A percentile compares a stretch with the other conserved stretches of the same genome.
These are phyloP conservation scores for Sideroxylon spinosum DNA, from an alignment of 179 eudicot genomes.

Conservation along the genomic window DNA sequence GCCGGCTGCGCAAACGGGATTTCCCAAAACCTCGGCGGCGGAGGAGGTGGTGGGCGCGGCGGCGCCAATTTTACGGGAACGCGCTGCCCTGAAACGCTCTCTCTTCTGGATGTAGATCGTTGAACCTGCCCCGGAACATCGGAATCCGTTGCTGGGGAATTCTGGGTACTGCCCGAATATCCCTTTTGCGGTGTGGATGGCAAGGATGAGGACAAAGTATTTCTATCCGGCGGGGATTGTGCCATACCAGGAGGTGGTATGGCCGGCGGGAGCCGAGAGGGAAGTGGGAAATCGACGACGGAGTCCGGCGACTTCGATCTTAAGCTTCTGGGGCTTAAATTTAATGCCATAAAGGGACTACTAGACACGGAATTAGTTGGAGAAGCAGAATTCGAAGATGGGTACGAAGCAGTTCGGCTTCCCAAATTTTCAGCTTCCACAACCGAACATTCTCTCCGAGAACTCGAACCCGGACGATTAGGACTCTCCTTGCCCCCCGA, in stretches of 20 bases:
- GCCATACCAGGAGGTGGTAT: neutral
- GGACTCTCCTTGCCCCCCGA: constrained; percentile 52
- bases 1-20: constrained; percentile 29
- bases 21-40: constrained; percentile 45
- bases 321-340: constrained; percentile 46
- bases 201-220: neutral
- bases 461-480: constrained; percentile 27
- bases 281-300: constrained; percentile 32
- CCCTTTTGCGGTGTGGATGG: constrained; percentile 1
- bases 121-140: neutral
- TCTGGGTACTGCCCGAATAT: constrained; percentile 18
- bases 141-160: constrained; percentile 15
- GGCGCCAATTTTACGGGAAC: constrained; percentile 34
- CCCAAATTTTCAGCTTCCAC: constrained; percentile 22
- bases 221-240: neutral
- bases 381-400: constrained; percentile 44
- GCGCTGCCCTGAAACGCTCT: neutral
- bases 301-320: constrained; percentile 58
- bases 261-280: constrained; percentile 21
- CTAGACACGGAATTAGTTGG: constrained; percentile 42
- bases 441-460: constrained; percentile 30
- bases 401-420: constrained; percentile 20
- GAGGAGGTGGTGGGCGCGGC: constrained; percentile 47
- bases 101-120: neutral
- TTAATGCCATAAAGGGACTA: constrained; percentile 49